phyloP scores from a whole-genome alignment of 2,329 filamentous ascomycete genomes.

The Exophiala calicioides region DNA sequence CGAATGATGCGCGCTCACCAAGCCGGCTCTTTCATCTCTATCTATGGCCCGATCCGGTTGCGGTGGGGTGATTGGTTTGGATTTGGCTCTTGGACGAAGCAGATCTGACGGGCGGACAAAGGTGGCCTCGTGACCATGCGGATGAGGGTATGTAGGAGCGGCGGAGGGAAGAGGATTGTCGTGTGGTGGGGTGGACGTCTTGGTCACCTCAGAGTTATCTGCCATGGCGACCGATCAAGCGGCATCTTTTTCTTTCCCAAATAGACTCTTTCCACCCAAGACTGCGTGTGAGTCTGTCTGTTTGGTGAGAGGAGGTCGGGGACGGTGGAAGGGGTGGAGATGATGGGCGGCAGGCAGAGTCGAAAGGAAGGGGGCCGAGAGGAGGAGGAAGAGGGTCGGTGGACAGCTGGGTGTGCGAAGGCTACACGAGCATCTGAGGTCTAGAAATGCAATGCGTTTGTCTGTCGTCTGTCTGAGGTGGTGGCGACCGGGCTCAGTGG shows the following conservation, averaged over 20 bases:
- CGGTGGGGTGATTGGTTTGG: constrained; percentile 44
- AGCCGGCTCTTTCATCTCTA: constrained; percentile 51
- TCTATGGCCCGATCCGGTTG: constrained; percentile 49
- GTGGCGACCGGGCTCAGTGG: too few species aligned
- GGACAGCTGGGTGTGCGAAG: too few species aligned
- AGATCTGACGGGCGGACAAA: constrained; percentile 53
- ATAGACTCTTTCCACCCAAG: constrained; percentile 12
- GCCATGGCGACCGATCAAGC: constrained; percentile 21
- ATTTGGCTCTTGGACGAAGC: constrained; percentile 43
- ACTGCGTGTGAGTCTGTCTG: too few species aligned
- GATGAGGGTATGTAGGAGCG: constrained; percentile 10
- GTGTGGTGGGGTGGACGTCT: constrained; percentile 15
- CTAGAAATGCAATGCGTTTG: not conserved
- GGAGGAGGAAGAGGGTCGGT: too few species aligned
- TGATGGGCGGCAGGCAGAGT: too few species aligned
- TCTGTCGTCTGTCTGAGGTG: not conserved
- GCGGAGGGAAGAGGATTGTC: constrained; percentile 17
- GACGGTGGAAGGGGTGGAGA: too few species aligned
- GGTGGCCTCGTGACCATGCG: constrained; percentile 44
- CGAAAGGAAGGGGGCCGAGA: too few species aligned
- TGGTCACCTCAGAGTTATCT: constrained; percentile 27
- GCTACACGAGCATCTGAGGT: too few species aligned
- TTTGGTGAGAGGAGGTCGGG: too few species aligned
- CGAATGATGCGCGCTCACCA: constrained; percentile 41
- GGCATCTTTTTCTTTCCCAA: constrained; percentile 17